These are phyloP conservation scores for Fimicolochytrium jonesii DNA, from an alignment of 192 early-diverging fungal species.

Conservation along the genomic window DNA sequence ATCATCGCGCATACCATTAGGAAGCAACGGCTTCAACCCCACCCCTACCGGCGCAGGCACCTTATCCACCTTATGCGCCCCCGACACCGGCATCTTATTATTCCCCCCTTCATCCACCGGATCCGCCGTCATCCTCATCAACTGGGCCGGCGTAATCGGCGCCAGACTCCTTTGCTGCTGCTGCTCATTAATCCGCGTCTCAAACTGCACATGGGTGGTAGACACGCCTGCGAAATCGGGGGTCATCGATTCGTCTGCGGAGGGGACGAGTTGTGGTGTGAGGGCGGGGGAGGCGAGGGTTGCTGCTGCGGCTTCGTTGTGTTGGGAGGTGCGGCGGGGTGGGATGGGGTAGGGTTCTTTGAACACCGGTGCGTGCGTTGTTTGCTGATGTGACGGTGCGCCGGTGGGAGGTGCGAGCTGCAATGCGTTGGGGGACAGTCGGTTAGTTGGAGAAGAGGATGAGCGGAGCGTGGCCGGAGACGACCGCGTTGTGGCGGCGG, in stretches of 20 bases:
- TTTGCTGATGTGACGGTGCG: not conserved
- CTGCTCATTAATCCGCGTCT: too few relatives aligned
- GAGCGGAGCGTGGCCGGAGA: too few relatives aligned
- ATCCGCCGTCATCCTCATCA: slow-evolving; percentile 70
- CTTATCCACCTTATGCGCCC: too few relatives aligned
- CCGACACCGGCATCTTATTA: too few relatives aligned
- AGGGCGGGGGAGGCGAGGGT: slow-evolving; percentile 12
- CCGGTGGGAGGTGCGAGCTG: not conserved
- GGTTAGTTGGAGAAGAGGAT: too few relatives aligned
- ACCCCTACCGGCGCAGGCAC: too few relatives aligned
- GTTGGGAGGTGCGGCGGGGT: not conserved
- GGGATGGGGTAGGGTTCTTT: slow-evolving; percentile 12
- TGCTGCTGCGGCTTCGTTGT: slow-evolving; percentile 4
- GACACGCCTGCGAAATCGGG: not conserved
- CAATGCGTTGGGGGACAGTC: too few relatives aligned
- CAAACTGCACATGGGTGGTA: too few relatives aligned
- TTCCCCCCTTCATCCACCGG: too few relatives aligned
- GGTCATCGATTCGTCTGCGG: not conserved
- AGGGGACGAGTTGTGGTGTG: slow-evolving; percentile 19
- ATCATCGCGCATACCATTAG: slow-evolving; percentile 28
- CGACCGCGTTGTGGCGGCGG: not conserved
- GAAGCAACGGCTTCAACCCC: slow-evolving; percentile 35
- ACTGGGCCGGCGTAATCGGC: slow-evolving; percentile 63
- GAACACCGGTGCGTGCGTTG: slow-evolving; percentile 10
- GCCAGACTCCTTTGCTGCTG: slow-evolving; percentile 23